Evolutionary conservation across 2,329 filamentous ascomycete genomes (phyloP), one percentile per base, ranked within the genome.

Genomic region (Aspergillus puulaauensis): DNA sequence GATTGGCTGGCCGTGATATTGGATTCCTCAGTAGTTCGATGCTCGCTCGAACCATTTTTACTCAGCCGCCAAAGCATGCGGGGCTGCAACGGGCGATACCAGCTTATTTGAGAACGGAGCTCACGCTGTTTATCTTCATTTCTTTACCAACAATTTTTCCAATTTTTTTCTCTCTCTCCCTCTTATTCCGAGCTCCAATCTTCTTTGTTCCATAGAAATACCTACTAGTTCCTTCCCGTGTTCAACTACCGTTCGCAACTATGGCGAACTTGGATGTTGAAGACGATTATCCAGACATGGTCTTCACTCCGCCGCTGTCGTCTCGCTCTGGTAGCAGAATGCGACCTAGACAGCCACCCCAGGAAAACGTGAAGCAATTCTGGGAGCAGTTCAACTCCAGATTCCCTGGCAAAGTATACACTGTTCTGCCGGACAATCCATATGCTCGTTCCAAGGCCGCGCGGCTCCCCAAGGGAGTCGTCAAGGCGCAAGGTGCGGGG

Each of bases 301-400:
- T 56, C 14, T 66, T 60, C 24, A 63, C 61, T 41, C 64, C 67
- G 51, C 66, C 66, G 19, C 63, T 64, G 9, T 71, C 73, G 4
- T 70, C 71, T 5, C 70, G 67, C 41, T 74, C 73, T 1, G 69
- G 68, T 44, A 70, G 71, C 57, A 63, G 70, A 41, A 63, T 68
- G 47, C 68, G 68, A 53, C 59, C 65, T 49, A 83, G 81, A 65
- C 81, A 84, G 66, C 75, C 85, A 7, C 88, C 89, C 0, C 90
- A 93, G 70, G 81, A 85, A 57, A 81, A 79, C 24, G 83, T 93
- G 56, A 84, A 90, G 63, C 83, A 88, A 59, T 91, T 91, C 69
- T 93, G 89, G 90, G 75, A 80, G 52, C 86, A 85, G 57, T 91
- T 91, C 65, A 87, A 82, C 14, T 86, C 86, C 52, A 89, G 87